Conservation (phyloP, 306 rosid species). For the Vicia faba region DNA sequence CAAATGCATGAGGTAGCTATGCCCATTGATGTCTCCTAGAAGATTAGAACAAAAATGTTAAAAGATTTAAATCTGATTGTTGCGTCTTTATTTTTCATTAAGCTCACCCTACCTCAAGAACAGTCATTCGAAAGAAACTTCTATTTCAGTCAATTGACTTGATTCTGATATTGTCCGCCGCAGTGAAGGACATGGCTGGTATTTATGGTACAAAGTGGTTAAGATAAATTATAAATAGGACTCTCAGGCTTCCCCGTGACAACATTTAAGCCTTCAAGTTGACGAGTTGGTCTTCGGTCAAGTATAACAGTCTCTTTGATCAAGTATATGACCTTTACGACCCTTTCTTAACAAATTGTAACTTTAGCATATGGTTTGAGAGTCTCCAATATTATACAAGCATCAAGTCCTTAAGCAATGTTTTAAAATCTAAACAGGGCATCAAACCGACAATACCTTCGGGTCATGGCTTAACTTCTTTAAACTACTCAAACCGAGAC, state of each 20-base stretch:
- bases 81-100: not conserved
- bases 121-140: slow-evolving; percentile 9
- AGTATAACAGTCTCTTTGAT: not conserved
- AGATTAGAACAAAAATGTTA: slow-evolving; percentile 23
- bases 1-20: slow-evolving; percentile 13
- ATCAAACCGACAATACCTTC: not conserved
- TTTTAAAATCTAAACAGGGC: not conserved
- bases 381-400: slow-evolving; percentile 13
- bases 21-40: slow-evolving; percentile 5
- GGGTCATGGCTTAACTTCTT: not conserved
- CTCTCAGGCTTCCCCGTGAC: slow-evolving; percentile 1
- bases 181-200: not conserved
- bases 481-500: not conserved
- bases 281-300: not conserved
- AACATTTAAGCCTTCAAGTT: slow-evolving; percentile 3
- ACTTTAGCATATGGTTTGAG: slow-evolving; percentile 19
- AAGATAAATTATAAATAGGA: slow-evolving; percentile 5
- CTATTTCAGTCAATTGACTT: not conserved
- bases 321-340: not conserved
- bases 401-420: not conserved
- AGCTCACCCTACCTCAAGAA: not conserved
- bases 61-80: slow-evolving; percentile 4
- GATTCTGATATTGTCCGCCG: not conserved
- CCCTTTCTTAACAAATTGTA: slow-evolving; percentile 25
- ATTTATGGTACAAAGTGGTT: slow-evolving; percentile 10